A percentile compares a stretch with the other conserved stretches of the same genome.
These are phyloP conservation scores for Teratosphaeria epicoccoides DNA, from an alignment of 2,329 filamentous ascomycete genomes.

Conservation along the genomic window DNA sequence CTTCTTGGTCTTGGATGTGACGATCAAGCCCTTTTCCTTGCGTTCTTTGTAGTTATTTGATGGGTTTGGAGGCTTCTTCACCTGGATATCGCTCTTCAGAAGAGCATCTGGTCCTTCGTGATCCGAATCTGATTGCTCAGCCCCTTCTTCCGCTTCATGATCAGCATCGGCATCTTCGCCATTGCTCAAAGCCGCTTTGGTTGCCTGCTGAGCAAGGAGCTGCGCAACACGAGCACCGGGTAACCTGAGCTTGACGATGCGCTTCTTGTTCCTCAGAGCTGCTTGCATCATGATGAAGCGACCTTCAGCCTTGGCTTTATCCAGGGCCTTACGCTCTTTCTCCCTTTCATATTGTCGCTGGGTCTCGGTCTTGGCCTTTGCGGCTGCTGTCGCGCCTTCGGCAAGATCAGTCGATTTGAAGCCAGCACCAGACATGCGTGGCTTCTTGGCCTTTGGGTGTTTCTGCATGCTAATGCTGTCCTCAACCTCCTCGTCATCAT, in stretches of 20 bases:
- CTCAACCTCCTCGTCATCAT: constrained; percentile 20
- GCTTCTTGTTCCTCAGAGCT: constrained; percentile 35
- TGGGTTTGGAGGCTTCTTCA: constrained; percentile 15
- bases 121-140: constrained; percentile 13
- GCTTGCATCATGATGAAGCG: constrained; percentile 37
- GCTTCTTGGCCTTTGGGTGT: constrained; percentile 25
- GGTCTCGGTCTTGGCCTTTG: constrained; percentile 31
- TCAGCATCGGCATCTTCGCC: constrained; percentile 22
- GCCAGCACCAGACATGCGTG: constrained; percentile 23
- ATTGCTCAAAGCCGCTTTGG: constrained; percentile 14
- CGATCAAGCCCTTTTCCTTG: constrained; percentile 17
- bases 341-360: constrained; percentile 39
- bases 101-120: constrained; percentile 8
- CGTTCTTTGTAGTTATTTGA: constrained; percentile 30
- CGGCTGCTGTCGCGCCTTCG: constrained; percentile 14
- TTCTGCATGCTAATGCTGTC: constrained; percentile 30
- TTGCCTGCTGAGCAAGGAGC: constrained; percentile 24
- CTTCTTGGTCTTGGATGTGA: constrained; percentile 23
- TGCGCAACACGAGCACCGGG: constrained; percentile 27
- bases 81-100: constrained; percentile 25
- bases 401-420: constrained; percentile 23
- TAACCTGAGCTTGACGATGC: constrained; percentile 32
- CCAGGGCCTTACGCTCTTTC: constrained; percentile 31
- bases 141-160: constrained; percentile 16
- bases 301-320: constrained; percentile 33